Base-by-base conservation (phyloP, 1,284 basidiomycete genomes). In the Rhodotorula sp. region DNA sequence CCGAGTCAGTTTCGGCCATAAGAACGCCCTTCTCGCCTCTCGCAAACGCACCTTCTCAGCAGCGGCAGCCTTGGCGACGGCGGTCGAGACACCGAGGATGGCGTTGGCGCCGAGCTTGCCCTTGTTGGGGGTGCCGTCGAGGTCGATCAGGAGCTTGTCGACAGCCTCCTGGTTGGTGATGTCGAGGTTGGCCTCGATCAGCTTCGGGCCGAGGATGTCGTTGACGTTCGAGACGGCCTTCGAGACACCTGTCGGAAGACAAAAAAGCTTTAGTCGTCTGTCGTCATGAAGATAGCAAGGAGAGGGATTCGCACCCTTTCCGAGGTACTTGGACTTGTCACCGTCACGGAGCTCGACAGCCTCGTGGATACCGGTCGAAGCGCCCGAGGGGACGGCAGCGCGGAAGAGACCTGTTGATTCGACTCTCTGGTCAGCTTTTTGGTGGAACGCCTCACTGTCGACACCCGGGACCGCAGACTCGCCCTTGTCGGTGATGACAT, bases 81-180 rank as follows among this genome's bases (percentile, higher is more conserved):
- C 96, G 82, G 98, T 98, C 75, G 93, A 96, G 79, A 99, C 93
- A 84, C 94, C 96, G 72, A 99, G 91, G 83, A 99, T 97, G 80
- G 96, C 96, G 84, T 99, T 99, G 74, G 96, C 96, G 79, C 96
- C 96, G 80, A 98, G 90, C 84, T 96, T 97, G 83, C 93, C 93
- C 88, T 99, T 99, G 90, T 99, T 99, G 77, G 91, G 85, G 70
- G 94, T 94, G 71, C 93, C 94, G 81, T 99, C 95, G 79, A 94
- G 88, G 86, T 98, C 95, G 88, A 98, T 95, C 81, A 99, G 87
- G 85, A 99, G 91, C 83, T 97, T 91, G 81, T 99, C 96, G 79
- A 99, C 88, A 79, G 95, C 93, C 84, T 93, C 95, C 83, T 99
- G 96, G 76, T 90, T 83, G 77, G 91, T 94, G 81, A 96, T 93